Evolutionary conservation across 208 protist genomes (phyloP).

Genomic region (Trypanosoma avium): DNA sequence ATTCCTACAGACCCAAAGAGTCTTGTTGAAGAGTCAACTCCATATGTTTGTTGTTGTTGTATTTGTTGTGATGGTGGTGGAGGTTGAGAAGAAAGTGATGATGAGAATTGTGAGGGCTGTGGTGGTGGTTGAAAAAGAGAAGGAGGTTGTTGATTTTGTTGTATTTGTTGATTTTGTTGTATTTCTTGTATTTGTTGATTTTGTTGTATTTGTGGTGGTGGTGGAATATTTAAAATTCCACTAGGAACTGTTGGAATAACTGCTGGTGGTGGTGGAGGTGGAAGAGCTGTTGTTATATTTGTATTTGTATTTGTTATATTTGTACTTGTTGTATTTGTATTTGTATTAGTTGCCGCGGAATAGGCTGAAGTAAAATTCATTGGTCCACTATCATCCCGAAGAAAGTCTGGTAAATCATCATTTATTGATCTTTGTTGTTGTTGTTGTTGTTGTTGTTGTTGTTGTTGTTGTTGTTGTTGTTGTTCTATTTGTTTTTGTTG

Average conservation of each 20-base stretch:
- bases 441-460: background rate
- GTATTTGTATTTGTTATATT: background rate
- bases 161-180: conserved; percentile 3
- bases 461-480: background rate
- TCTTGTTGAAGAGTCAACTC: no score
- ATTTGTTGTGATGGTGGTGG: background rate
- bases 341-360: conserved; percentile 1
- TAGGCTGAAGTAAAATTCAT: conserved; percentile 25
- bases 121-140: conserved; percentile 12
- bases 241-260: background rate
- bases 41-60: background rate
- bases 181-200: conserved; percentile 1
- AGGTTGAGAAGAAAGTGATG: background rate
- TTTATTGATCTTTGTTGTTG: background rate
- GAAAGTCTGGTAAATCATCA: conserved; percentile 24
- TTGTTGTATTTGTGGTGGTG: conserved; percentile 1
- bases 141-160: background rate
- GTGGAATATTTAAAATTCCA: background rate
- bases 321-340: background rate
- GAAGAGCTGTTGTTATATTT: background rate
- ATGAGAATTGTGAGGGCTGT: conserved; percentile 29
- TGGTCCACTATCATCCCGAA: conserved; percentile 14
- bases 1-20: no score
- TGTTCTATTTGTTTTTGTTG: no score
- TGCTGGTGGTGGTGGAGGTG: conserved; percentile 2